phyloP scores from a whole-genome alignment of 164 flowering plant species.

The Tinospora cordifolia region DNA sequence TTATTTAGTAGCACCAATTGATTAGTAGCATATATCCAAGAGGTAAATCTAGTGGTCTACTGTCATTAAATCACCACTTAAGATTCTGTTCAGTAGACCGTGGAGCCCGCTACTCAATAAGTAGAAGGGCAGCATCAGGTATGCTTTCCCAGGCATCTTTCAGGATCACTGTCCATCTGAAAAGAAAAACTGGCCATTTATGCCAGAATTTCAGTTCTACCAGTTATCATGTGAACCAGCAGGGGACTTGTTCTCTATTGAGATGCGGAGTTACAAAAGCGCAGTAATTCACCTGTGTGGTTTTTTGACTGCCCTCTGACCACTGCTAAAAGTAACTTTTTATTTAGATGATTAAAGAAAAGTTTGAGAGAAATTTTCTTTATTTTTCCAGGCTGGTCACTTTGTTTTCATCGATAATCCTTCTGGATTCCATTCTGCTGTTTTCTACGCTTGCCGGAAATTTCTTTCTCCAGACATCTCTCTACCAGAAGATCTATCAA shows the following conservation, averaged over 20 bases:
- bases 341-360: too few relatives aligned
- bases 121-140: neutral
- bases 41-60: neutral
- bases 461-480: slow-evolving; percentile 36
- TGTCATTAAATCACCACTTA: neutral
- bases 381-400: slow-evolving; percentile 69
- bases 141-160: neutral
- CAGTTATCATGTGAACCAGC: slow-evolving; percentile 6
- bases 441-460: slow-evolving; percentile 68
- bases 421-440: slow-evolving; percentile 66
- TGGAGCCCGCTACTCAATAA: slow-evolving; percentile 1
- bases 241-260: neutral
- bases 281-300: neutral
- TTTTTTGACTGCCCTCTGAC: neutral
- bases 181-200: slow-evolving; percentile 1
- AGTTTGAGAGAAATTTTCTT: too few relatives aligned
- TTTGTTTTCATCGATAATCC: slow-evolving; percentile 82
- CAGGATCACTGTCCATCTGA: neutral
- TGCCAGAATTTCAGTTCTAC: neutral
- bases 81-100: neutral
- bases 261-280: neutral
- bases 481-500: slow-evolving; percentile 47
- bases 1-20: neutral
- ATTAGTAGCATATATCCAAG: neutral
- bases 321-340: neutral